phyloP scores from a whole-genome alignment of 108 stramenopile genomes.

The Discostella pseudostelligera region DNA sequence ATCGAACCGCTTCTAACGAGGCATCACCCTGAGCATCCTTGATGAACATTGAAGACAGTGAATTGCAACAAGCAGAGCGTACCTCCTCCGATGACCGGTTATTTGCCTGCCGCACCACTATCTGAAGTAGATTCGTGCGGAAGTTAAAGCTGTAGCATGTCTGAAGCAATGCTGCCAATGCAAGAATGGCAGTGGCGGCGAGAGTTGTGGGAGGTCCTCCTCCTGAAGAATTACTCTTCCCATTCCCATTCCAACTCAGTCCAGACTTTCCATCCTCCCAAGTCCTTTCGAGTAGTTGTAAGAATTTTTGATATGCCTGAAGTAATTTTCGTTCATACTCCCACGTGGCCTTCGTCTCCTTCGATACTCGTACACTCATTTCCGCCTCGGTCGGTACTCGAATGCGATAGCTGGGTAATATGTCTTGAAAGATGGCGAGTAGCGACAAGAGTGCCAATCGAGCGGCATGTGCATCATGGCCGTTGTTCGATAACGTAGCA shows the following conservation, averaged over 20 bases:
- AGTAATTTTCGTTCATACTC: conserved; percentile 78
- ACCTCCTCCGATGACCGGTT: conserved; percentile 58
- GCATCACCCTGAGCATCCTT: conserved; percentile 80
- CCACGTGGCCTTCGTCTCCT: conserved; percentile 82
- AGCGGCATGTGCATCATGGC: conserved; percentile 65
- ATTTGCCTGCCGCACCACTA: conserved; percentile 70
- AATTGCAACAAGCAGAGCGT: conserved; percentile 61
- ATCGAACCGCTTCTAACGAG: conserved; percentile 73
- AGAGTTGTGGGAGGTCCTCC: conserved; percentile 52
- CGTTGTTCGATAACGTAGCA: conserved; percentile 55
- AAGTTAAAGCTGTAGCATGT: conserved; percentile 86
- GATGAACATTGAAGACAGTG: conserved; percentile 61
- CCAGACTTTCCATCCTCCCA: conserved; percentile 58
- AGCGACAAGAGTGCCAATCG: conserved; percentile 79
- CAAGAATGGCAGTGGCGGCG: conserved; percentile 67
- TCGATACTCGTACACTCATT: conserved; percentile 72
- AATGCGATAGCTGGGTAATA: conserved; percentile 90
- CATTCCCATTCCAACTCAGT: conserved; percentile 9
- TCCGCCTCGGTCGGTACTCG: conserved; percentile 84
- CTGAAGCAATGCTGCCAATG: conserved; percentile 74
- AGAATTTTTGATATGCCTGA: conserved; percentile 73
- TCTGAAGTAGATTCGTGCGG: conserved; percentile 69
- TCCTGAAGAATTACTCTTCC: not conserved
- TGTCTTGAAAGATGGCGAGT: conserved; percentile 89
- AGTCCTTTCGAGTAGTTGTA: conserved; percentile 69